These are phyloP conservation scores for Hortiboletus flavorubellus DNA, from an alignment of 768 basidiomycete species.

Conservation along the genomic window DNA sequence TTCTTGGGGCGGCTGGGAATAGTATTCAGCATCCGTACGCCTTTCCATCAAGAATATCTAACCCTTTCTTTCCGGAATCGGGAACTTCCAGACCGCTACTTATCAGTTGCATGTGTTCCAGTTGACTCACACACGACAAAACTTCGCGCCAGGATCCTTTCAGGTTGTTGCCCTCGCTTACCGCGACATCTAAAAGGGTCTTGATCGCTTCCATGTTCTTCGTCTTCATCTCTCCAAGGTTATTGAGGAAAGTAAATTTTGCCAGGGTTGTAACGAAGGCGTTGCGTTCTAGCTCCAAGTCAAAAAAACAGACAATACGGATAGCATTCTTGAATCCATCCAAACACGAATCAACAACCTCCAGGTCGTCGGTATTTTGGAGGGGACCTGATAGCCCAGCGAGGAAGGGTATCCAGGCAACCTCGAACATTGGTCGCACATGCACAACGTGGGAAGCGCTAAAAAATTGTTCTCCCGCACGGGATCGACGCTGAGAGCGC, in stretches of 20 bases:
- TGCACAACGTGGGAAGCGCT: conserved; percentile 96
- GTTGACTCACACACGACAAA: conserved; percentile 93
- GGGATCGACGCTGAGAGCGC: conserved; percentile 84
- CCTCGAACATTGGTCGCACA: conserved; percentile 98
- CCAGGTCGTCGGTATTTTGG: conserved; percentile 93
- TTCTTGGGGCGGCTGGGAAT: conserved; percentile 45
- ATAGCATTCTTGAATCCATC: conserved; percentile 98
- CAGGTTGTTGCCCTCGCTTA: conserved; percentile 94
- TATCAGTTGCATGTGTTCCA: conserved; percentile 98
- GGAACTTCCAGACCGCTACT: conserved; percentile 84
- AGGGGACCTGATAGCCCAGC: conserved; percentile 93
- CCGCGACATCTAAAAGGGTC: conserved; percentile 87
- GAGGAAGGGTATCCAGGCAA: conserved; percentile 97
- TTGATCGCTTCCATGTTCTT: conserved; percentile 99
- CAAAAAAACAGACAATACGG: conserved; percentile 94
- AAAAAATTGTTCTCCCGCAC: conserved; percentile 84
- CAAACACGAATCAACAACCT: conserved; percentile 86
- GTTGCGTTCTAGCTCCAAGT: conserved; percentile 95
- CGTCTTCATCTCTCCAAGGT: conserved; percentile 96
- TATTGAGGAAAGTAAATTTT: conserved; percentile 97
- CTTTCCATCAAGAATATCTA: conserved; percentile 24
- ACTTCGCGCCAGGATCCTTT: conserved; percentile 98
- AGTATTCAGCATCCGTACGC: conserved; percentile 4
- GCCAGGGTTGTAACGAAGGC: conserved; percentile 95
- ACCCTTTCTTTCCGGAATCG: conserved; percentile 82